A percentile compares a stretch with the other conserved stretches of the same genome.
These are phyloP conservation scores for Neotropicomus parvogracilis DNA, from an alignment of 1,284 basidiomycete genomes.

Conservation along the genomic window DNA sequence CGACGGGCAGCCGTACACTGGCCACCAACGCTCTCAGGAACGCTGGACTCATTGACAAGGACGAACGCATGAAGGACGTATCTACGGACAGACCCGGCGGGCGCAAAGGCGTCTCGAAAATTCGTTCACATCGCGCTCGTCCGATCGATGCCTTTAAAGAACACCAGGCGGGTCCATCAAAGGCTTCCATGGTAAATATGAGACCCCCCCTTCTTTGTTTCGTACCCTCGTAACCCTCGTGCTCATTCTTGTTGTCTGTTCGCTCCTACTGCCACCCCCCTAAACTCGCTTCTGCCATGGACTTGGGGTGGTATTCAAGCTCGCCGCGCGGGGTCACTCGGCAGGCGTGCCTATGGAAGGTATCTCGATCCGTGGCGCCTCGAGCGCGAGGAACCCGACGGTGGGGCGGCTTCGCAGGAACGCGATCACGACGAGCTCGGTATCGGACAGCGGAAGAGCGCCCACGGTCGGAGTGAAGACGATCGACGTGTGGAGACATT, in stretches of 20 bases:
- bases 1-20: conserved; percentile 53
- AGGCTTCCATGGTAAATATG: conserved; percentile 64
- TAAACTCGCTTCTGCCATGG: conserved; percentile 27
- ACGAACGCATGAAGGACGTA: conserved; percentile 66
- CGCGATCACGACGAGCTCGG: conserved; percentile 39
- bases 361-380: conserved; percentile 34
- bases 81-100: conserved; percentile 60
- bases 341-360: conserved; percentile 27
- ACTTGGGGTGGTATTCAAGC: conserved; percentile 26
- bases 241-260: conserved; percentile 40
- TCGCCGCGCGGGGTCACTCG: conserved; percentile 34
- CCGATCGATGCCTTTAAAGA: conserved; percentile 59
- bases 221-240: conserved; percentile 26
- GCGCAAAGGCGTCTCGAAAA: conserved; percentile 59
- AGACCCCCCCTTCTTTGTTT: conserved; percentile 19
- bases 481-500: conserved; percentile 65
- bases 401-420: conserved; percentile 56
- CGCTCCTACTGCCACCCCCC: conserved; percentile 25
- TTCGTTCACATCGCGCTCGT: conserved; percentile 56
- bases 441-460: conserved; percentile 13
- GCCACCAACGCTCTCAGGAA: conserved; percentile 58
- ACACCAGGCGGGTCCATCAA: conserved; percentile 42
- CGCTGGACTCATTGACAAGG: conserved; percentile 70
- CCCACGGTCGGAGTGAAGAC: conserved; percentile 34
- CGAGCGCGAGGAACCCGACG: conserved; percentile 33